Evolutionary conservation across 73 alveolate genomes (phyloP), one percentile per base, ranked within the genome.

Genomic region (Blepharisma japonicum): DNA sequence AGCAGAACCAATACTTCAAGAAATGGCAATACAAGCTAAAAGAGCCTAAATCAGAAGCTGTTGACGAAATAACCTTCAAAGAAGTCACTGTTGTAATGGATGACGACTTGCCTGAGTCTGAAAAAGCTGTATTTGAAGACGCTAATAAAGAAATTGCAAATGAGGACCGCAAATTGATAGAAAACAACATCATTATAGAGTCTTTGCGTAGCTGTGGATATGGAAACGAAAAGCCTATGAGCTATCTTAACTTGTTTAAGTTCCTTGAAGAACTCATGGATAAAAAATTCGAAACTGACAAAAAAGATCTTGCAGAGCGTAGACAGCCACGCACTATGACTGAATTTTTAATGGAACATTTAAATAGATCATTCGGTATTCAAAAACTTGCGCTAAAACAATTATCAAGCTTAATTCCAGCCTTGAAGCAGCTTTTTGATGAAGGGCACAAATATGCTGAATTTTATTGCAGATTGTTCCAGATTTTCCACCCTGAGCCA

Each of bases 401-500:
- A 11, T 45, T 70, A 45, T 0, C 25, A 9, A 11, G 27, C 11
- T 70, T 70, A n/a, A 9, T 70, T 2, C 42, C 42, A 39, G 80
- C 55, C 4, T 5, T 70, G 32, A 9, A 70, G 14, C 32, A 70
- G 25, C 23, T 70, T 18, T 70, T 14, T 6, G n/a, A 45, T 2
- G 80, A 70, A 25, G 42, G 42, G 46, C 80, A 70, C n/a, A 45
- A 70, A 70, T 70, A 70, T 45, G 80, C 47, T 9, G 39, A 9
- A 9, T 45, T 70, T 20, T 70, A 14, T 45, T 18, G 55, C 61
- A 9, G 80, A 38, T 2, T 70, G 14, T 25, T 70, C 9, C 66
- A 70, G 46, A 9, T 70, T 18, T 70, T 45, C 66, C 80, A 70
- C 66, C 80, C 80, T 14, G 80, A 70, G 32, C 80, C 80, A 2